Evolutionary conservation across 192 early-diverging fungal genomes (phyloP).

Genomic region (Coemansia pectinata): DNA sequence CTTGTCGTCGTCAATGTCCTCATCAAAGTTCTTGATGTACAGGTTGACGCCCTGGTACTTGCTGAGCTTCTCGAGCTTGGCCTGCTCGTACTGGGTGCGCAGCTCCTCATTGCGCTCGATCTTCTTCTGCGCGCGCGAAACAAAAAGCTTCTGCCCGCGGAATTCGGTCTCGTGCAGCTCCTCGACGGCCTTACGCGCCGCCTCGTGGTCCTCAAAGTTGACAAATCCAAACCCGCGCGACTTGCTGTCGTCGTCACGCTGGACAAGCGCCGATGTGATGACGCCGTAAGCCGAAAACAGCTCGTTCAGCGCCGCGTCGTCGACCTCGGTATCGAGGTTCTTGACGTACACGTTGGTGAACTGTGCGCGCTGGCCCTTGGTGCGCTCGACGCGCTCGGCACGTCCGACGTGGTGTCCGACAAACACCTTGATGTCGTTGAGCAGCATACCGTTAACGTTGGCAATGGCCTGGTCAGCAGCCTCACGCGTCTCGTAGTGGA

Average conservation of each 20-base stretch:
- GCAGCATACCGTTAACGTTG: conserved; percentile 98
- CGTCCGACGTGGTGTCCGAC: conserved; percentile 92
- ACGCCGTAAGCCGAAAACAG: conserved; percentile 81
- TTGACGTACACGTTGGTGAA: conserved; percentile 99
- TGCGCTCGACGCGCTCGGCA: conserved; percentile 89
- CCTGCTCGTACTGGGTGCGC: conserved; percentile 91
- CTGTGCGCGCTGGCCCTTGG: conserved; percentile 84
- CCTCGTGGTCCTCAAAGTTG: conserved; percentile 92
- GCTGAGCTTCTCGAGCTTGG: conserved; percentile 92
- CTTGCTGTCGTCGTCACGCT: conserved; percentile 75
- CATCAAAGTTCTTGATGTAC: conserved; percentile 99
- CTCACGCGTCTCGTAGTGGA: conserved; percentile 96
- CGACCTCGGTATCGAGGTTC: conserved; percentile 83
- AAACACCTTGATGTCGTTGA: conserved; percentile 97
- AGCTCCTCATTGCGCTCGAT: conserved; percentile 96
- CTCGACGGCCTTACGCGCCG: conserved; percentile 83
- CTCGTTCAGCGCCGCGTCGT: conserved; percentile 73
- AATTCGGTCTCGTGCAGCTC: conserved; percentile 92
- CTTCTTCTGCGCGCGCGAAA: conserved; percentile 99
- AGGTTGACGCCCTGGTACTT: conserved; percentile 99
- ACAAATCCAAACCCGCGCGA: conserved; percentile 97
- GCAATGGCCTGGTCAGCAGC: conserved; percentile 94
- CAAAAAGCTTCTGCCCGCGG: conserved; percentile 89
- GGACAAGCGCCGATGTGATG: conserved; percentile 81
- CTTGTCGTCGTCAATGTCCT: conserved; percentile 93